phyloP scores from a whole-genome alignment of 352 stramenopile species.

The Salisapilia sapeloensis region DNA sequence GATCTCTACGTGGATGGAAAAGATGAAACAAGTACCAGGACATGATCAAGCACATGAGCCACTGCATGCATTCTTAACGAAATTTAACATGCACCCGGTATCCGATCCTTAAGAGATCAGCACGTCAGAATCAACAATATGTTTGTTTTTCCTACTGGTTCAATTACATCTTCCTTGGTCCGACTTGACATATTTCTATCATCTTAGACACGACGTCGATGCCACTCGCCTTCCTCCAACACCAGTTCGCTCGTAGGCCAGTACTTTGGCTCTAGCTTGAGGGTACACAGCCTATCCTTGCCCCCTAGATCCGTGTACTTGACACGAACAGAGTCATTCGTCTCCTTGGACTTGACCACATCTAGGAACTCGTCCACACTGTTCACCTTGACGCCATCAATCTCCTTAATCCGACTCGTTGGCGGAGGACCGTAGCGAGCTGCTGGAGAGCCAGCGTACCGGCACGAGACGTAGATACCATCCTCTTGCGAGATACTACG shows the following conservation, averaged over 20 bases:
- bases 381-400: constrained; percentile 75
- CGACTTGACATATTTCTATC: no score
- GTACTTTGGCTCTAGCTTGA: constrained; percentile 83
- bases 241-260: constrained; percentile 81
- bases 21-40: constrained; percentile 7
- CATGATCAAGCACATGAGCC: constrained; percentile 2
- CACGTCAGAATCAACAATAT: no score
- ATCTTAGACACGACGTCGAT: constrained; percentile 23
- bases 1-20: constrained; percentile 9
- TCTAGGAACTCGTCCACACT: constrained; percentile 81
- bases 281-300: constrained; percentile 71
- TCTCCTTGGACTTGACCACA: constrained; percentile 45
- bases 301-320: constrained; percentile 81
- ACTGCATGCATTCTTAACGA: no score
- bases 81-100: no score
- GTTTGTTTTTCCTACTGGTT: no score
- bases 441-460: constrained; percentile 76
- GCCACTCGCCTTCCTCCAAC: constrained; percentile 63
- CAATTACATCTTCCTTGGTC: no score
- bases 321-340: constrained; percentile 68
- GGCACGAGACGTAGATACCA: constrained; percentile 75
- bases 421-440: constrained; percentile 78
- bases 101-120: no score
- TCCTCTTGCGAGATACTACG: constrained; percentile 68
- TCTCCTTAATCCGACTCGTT: constrained; percentile 81